Base-by-base conservation (phyloP, 1,284 basidiomycete genomes). In the Phellinidium pouzarii region DNA sequence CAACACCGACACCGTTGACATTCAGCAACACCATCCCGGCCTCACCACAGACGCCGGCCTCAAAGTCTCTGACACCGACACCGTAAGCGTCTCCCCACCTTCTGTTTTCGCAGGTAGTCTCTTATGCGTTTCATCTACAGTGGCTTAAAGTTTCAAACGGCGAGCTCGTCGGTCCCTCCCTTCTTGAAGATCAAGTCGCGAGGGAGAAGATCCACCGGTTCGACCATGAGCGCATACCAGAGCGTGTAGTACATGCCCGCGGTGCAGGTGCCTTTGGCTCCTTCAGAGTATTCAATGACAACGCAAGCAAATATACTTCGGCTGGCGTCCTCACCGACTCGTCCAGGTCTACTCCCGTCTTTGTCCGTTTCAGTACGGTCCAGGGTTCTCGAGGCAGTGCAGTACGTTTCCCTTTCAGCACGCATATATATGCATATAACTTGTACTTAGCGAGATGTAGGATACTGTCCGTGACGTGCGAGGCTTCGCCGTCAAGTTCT, bases 221-320 rank as follows among this genome's bases (percentile, higher is more conserved):
- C 61, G 87, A 89, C 64, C 88, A 90, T 61, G 89, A 91, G 65
- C 83, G 87, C 37, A 91, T 92, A 53, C 89, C 87, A n/a, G 87
- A 87, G 61, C 67, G 68, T 44, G 70, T 82, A 25, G 78, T 80
- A 9, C 87, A 91, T 62, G 87, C 88, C 48, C 80, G 88, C 40
- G 90, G 88, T n/a, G 68, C 82, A 20, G 90, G 79, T 53, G 89
- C 87, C 4, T 87, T 91, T 64, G 89, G 90, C 1, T 77, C 82
- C 62, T 93, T 93, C 75, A 82, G 77, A 64, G 78, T 86, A 1
- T 82, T 80, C 63, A 78, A 86, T 57, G 67, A 78, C 50, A 67
- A 76, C 40, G 80, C 81, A 40, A 71, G 75, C 7, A 82, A 85
- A 59, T 82, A 82, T 63, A 85, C 84, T 2, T 74, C 64, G 51